Evolutionary conservation across 176 grass and related monocot species (phyloP), one percentile per base, ranked within the genome.

Genomic region (Urochloa ruziziensis): DNA sequence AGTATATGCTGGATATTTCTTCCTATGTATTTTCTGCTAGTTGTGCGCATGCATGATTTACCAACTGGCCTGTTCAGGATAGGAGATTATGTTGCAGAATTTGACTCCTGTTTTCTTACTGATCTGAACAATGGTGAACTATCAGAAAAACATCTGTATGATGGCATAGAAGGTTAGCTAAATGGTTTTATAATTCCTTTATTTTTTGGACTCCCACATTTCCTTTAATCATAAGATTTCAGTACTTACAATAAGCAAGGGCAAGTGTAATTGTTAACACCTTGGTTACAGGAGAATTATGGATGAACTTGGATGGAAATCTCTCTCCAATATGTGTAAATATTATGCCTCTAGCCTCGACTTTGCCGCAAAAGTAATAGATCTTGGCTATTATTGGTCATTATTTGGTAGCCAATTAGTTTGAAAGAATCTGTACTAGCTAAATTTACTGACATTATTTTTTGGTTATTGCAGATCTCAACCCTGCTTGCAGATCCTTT

Each of bases 241-340:
- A 28, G 58, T 77, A 80, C 28, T 65, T 80, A n/a, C 33, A 86
- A 73, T 51, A 52, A 59, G 56, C 37, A 18, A 60, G 60, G 10
- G 39, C 1, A 40, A 73, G 42, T 59, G 72, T 82, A 76, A 91
- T 57, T 79, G n/a, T 64, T 86, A 54, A 51, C 68, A 62, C n/a
- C 35, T 88, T 85, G 78, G 13, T 94, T 91, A 80, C 86, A 93
- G 92, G 95, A 83, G 90, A 97, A 86, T 49, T 97, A 18, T 97
- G 95, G 95, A 97, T 97, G 95, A 94, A 97, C 85, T 85, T 97
- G 81, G 92, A 97, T 86, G 95, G 95, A 70, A 83, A 82, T 89
- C 35, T 91, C 63, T 89, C 92, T 84, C 95, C 92, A 88, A 66
- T 97, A 74, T 97, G 95, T 81, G 58, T 94, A 79, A 97, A 97